These are phyloP conservation scores for Mycena chlorophos DNA, from an alignment of 768 basidiomycete genomes.

Conservation along the genomic window DNA sequence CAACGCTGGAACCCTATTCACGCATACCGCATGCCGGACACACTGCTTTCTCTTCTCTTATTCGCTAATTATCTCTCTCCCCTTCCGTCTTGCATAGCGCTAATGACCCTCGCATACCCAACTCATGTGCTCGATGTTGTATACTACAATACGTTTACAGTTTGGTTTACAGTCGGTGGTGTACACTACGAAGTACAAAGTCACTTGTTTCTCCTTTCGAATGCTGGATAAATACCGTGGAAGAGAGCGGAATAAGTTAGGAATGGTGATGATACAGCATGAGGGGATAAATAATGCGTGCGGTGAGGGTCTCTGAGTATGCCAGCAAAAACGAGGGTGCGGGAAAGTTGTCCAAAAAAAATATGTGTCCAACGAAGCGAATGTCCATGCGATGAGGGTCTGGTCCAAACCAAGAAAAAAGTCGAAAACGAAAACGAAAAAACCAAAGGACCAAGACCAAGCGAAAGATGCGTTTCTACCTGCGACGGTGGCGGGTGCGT, in stretches of 20 bases:
- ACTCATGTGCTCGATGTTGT: neutral
- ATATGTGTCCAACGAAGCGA: too few relatives aligned
- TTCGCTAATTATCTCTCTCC: constrained; percentile 8
- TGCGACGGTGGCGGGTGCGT: constrained; percentile 31
- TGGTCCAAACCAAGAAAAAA: neutral
- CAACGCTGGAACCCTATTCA: constrained; percentile 22
- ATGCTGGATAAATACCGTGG: constrained; percentile 1
- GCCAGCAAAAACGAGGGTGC: constrained; percentile 1
- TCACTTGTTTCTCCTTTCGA: neutral
- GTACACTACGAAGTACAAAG: neutral
- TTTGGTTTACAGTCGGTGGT: neutral
- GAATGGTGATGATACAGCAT: constrained; percentile 1
- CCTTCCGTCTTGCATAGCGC: neutral
- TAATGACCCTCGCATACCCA: neutral
- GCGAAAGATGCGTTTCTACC: constrained; percentile 8
- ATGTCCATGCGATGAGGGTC: neutral
- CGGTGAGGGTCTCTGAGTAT: neutral
- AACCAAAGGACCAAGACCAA: neutral
- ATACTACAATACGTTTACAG: constrained; percentile 1
- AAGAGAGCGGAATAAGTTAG: neutral
- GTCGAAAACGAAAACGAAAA: neutral
- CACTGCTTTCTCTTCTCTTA: neutral
- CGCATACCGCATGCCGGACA: neutral
- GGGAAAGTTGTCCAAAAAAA: too few relatives aligned
- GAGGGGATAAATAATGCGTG: neutral